Evolutionary conservation across 192 early-diverging fungal genomes (phyloP), one percentile per base, ranked within the genome.

Genomic region (Thamnidium elegans): DNA sequence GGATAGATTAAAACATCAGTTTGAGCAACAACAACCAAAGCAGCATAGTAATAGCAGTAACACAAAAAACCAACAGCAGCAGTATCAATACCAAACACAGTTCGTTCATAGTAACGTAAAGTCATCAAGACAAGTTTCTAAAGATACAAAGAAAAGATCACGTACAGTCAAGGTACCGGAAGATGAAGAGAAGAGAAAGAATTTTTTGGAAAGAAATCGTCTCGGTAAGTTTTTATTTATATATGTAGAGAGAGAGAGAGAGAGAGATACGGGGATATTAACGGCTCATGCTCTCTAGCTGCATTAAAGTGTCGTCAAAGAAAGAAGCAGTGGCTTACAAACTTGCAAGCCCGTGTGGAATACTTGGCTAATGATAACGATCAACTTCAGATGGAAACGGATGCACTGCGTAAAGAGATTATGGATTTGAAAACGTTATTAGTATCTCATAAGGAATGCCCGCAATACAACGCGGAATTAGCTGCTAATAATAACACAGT

Each of bases 181-280:
- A 34, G 34, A 56, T 31, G 55, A 56, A 10, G 55, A 56, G 34
- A 90, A 92, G 62, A 73, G 93, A 65, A 81, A 78, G 56, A 88
- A 86, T 61, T 95, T 94, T 76, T 81, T 97, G 64, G 94, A 97
- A 72, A 79, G 93, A 43, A 97, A 97, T 76, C 87, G 94, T 59
- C 83, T 91, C 79, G 86, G 86, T 89, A 78, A 44, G 30, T 55
- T 55, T 55, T 19, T n/a, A n/a, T 32, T 32, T 15, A 32, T 55
- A n/a, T n/a, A n/a, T n/a, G 9, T 13, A n/a, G 23, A 55, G 13
- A 10, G 10, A 13, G n/a, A n/a, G n/a, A n/a, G n/a, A n/a, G n/a
- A n/a, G n/a, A n/a, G n/a, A n/a, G n/a, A n/a, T n/a, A n/a, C n/a
- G n/a, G 5, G 31, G 32, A 17, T n/a, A 34, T 19, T 36, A 56